Percentiles rank a stretch among this genome's conserved stretches.
These are phyloP conservation scores for Neonectria faginata DNA, from an alignment of 2,329 filamentous ascomycete species.

Conservation along the genomic window DNA sequence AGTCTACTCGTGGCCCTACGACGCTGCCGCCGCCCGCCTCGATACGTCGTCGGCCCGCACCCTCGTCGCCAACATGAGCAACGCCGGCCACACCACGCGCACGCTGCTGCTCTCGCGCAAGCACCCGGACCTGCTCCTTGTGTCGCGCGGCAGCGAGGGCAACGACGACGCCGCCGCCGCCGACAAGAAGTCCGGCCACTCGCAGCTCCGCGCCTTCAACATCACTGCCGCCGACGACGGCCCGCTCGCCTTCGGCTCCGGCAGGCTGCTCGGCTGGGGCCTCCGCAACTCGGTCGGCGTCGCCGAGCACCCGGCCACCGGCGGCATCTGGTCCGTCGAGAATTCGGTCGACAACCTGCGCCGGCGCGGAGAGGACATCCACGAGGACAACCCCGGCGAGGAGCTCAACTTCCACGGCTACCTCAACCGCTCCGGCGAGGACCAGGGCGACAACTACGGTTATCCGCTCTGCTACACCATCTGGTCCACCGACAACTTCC, in stretches of 20 bases:
- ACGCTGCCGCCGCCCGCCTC: constrained; percentile 63
- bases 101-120: constrained; percentile 72
- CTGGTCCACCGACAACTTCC: constrained; percentile 65
- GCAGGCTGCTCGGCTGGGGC: constrained; percentile 72
- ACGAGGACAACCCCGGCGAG: constrained; percentile 77
- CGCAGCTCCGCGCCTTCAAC: constrained; percentile 74
- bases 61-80: constrained; percentile 72
- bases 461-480: constrained; percentile 78
- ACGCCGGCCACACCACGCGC: constrained; percentile 72
- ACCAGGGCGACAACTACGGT: constrained; percentile 69
- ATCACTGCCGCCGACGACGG: constrained; percentile 44
- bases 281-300: constrained; percentile 79
- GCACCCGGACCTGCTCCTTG: constrained; percentile 67
- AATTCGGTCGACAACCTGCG: constrained; percentile 76
- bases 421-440: constrained; percentile 53
- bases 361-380: constrained; percentile 69
- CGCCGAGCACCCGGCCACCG: constrained; percentile 68
- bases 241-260: constrained; percentile 61
- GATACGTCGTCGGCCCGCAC: constrained; percentile 55
- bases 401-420: constrained; percentile 79
- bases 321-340: constrained; percentile 72
- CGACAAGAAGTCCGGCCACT: constrained; percentile 66
- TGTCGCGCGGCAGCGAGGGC: constrained; percentile 72
- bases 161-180: constrained; percentile 71
- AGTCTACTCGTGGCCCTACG: constrained; percentile 76